Evolutionary conservation across 495 filamentous ascomycete genomes (phyloP), one percentile per base, ranked within the genome.

Genomic region (Penicillium flavigenum): DNA sequence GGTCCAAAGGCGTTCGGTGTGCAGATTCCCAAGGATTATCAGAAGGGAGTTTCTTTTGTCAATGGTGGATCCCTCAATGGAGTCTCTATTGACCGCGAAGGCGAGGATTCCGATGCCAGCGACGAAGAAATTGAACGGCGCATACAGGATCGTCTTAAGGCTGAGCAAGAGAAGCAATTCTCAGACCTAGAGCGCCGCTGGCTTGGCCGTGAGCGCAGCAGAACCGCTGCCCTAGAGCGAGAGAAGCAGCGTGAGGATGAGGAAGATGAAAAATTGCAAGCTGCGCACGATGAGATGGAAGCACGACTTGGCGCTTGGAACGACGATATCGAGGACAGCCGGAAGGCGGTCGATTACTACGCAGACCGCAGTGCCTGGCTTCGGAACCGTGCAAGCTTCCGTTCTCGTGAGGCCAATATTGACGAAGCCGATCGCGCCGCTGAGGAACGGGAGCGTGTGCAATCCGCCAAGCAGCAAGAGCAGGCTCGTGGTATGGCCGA

Each of bases 401-500:
- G 91, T 31, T 75, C 80, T 19, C 80, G 85, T 32, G 95, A 98
- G 73, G 78, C 79, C 11, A 81, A 82, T 20, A 75, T 86, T 17
- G 94, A 98, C 70, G 91, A 92, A 17, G 75, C 83, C 31, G 94
- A 98, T 66, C 89, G 92, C 17, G 78, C 79, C 8, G 83, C 82
- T 4, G 94, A 98, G 70, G 81, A 86, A 50, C 81, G 86, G 5
- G 92, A 98, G 67, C 81, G 73, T 6, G 83, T 86, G 45, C 80
- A 79, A 48, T 82, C 88, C 32, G 79, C 83, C 38, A 86, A 87
- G 41, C 84, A 91, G 60, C 83, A 85, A 57, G 91, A 92, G 63
- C 85, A 90, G 56, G 90, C 89, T 2, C 81, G 86, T 43, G 91
- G 87, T 34, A 86, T 92, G 86, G 94, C 94, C 12, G 94, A 98